Conservation (phyloP, 179 eudicot species). For the Nepenthes alata region DNA sequence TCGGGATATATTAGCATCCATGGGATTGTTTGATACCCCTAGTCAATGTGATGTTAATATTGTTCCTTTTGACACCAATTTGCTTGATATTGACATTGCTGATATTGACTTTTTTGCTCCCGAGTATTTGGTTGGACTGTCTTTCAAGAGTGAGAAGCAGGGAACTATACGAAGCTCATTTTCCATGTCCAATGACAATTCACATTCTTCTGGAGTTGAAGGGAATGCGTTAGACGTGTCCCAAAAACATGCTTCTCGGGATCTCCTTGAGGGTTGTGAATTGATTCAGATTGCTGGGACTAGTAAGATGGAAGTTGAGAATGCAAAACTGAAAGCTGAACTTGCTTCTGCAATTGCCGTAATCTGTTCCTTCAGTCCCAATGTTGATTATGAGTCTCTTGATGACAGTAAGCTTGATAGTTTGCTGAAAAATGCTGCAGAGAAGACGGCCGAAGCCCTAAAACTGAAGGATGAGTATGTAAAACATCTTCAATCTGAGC, state of each 20-base stretch:
- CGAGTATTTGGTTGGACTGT: constrained; percentile 53
- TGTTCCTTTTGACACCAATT: constrained; percentile 70
- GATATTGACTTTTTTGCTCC: constrained; percentile 90
- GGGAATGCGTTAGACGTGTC: constrained; percentile 21
- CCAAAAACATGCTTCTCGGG: constrained; percentile 32
- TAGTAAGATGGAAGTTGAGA: constrained; percentile 88
- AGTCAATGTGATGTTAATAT: constrained; percentile 85
- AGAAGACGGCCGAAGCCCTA: constrained; percentile 83
- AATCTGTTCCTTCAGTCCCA: constrained; percentile 56
- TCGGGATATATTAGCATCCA: constrained; percentile 62
- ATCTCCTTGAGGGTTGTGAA: constrained; percentile 45
- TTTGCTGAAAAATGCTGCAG: constrained; percentile 62
- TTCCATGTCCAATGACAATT: constrained; percentile 38
- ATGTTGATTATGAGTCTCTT: constrained; percentile 44
- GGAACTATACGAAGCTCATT: constrained; percentile 40
- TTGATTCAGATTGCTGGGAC: constrained; percentile 89
- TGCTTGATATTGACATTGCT: constrained; percentile 72
- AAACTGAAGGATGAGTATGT: constrained; percentile 70
- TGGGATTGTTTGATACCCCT: constrained; percentile 94
- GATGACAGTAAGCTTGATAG: constrained; percentile 54
- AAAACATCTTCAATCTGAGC: constrained; percentile 57
- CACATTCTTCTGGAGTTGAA: constrained; percentile 41
- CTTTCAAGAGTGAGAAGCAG: constrained; percentile 45
- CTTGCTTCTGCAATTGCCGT: constrained; percentile 89
- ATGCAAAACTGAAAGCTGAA: constrained; percentile 88